Conservation (phyloP, 139 green algal genomes). For the Chlamydomonas urium region DNA sequence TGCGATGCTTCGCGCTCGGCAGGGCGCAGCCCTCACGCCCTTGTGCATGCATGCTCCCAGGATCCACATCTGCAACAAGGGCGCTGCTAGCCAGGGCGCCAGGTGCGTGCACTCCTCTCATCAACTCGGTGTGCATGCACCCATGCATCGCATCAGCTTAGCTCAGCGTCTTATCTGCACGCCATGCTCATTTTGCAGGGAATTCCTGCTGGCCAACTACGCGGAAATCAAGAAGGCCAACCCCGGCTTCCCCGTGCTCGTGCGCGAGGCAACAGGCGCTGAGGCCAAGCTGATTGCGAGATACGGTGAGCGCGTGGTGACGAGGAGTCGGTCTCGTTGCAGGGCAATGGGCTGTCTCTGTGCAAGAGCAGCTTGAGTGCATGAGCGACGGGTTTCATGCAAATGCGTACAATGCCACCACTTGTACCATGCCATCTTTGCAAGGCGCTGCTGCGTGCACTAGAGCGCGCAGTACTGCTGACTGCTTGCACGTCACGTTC, state of each 20-base stretch:
- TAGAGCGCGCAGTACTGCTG: not conserved
- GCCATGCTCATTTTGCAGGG: slow-evolving; percentile 55
- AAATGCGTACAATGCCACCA: too few relatives aligned
- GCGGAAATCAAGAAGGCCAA: slow-evolving; percentile 87
- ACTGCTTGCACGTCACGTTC: not conserved
- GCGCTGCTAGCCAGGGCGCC: slow-evolving; percentile 61
- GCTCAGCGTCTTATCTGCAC: too few relatives aligned
- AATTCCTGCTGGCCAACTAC: slow-evolving; percentile 79
- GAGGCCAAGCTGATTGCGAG: slow-evolving; percentile 73
- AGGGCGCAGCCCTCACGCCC: too few relatives aligned
- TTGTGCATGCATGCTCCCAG: slow-evolving; percentile 48
- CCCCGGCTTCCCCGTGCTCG: slow-evolving; percentile 78
- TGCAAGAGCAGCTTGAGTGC: too few relatives aligned
- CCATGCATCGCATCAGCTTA: too few relatives aligned
- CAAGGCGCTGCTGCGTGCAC: not conserved
- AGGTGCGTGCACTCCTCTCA: slow-evolving; percentile 48
- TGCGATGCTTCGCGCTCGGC: too few relatives aligned
- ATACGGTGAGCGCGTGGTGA: slow-evolving; percentile 74
- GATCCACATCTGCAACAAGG: slow-evolving; percentile 76
- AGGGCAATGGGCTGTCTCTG: too few relatives aligned
- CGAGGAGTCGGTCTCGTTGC: too few relatives aligned
- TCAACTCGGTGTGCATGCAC: not conserved
- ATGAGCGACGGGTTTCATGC: too few relatives aligned
- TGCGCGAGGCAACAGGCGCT: slow-evolving; percentile 66
- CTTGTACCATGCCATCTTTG: not conserved